Evolutionary conservation across 768 basidiomycete species (phyloP).

Genomic region (Serendipita sp.): DNA sequence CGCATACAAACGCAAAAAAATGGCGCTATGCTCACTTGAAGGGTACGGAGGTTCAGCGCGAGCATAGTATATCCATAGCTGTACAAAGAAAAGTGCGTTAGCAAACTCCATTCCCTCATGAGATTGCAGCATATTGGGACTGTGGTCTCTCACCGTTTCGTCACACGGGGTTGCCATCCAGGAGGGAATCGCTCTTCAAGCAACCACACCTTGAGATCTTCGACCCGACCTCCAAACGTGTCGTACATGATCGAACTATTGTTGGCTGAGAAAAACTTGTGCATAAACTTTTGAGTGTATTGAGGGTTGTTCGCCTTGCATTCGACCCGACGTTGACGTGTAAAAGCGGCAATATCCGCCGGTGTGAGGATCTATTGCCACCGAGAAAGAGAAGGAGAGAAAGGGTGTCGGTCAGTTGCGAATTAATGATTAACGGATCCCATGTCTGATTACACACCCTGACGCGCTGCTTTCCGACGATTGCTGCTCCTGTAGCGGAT

Average conservation of each 20-base stretch:
- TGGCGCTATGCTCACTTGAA: background rate
- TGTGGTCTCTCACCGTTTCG: background rate
- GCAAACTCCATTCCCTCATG: background rate
- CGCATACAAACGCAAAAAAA: background rate
- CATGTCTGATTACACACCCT: slow-evolving; percentile 18
- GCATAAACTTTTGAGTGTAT: slow-evolving; percentile 33
- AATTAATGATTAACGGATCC: background rate
- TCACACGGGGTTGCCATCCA: slow-evolving; percentile 48
- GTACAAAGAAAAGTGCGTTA: background rate
- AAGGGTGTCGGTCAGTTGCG: background rate
- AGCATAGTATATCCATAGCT: slow-evolving; percentile 1
- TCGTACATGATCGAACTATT: slow-evolving; percentile 43
- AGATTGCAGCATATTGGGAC: too few relatives aligned
- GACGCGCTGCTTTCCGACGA: slow-evolving; percentile 39
- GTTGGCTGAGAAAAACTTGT: slow-evolving; percentile 47
- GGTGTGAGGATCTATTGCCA: slow-evolving; percentile 28
- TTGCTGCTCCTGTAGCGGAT: slow-evolving; percentile 21
- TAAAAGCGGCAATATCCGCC: slow-evolving; percentile 41
- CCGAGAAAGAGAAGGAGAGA: too few relatives aligned
- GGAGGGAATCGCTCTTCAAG: slow-evolving; percentile 54
- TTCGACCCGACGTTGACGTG: slow-evolving; percentile 46
- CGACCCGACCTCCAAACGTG: slow-evolving; percentile 48
- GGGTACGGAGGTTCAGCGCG: background rate
- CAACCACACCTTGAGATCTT: slow-evolving; percentile 40
- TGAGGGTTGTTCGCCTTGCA: slow-evolving; percentile 36